A percentile compares a stretch with the other conserved stretches of the same genome.
phyloP scores from a whole-genome alignment of 331 rosid genomes.

The Telfairia occidentalis region DNA sequence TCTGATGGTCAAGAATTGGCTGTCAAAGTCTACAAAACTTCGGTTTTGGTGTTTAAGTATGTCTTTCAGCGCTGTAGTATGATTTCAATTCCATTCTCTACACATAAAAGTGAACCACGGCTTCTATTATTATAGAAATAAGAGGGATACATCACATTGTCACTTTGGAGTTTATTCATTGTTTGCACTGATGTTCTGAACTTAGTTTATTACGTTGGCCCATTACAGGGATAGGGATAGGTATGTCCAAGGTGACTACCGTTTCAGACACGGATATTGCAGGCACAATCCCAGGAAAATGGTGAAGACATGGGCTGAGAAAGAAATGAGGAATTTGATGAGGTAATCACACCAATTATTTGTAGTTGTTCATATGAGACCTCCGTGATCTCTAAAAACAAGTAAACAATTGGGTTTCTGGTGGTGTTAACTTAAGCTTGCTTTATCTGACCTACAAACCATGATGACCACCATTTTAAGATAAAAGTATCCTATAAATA shows the following conservation, averaged over 20 bases:
- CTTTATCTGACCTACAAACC: background rate
- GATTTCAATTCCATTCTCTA: background rate
- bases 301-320: constrained; percentile 98
- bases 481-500: background rate
- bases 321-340: constrained; percentile 83
- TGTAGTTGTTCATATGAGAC: background rate
- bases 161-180: background rate
- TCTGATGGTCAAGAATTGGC: constrained; percentile 73
- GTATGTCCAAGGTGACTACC: constrained; percentile 89
- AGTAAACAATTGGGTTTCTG: background rate
- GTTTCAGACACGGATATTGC: constrained; percentile 80
- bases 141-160: background rate
- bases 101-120: background rate
- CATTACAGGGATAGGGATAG: constrained; percentile 82
- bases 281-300: constrained; percentile 88
- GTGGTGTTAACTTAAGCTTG: background rate
- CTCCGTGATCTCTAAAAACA: background rate
- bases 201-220: constrained; percentile 15
- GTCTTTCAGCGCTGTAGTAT: constrained; percentile 18
- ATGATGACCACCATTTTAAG: background rate
- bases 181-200: constrained; percentile 11
- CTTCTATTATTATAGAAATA: background rate
- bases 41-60: constrained; percentile 76
- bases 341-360: constrained; percentile 33
- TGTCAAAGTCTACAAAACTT: constrained; percentile 80